Percentiles rank a stretch among this genome's conserved stretches.
These are phyloP conservation scores for Mucor mucedo DNA, from an alignment of 371 early-diverging fungal genomes.

Conservation along the genomic window DNA sequence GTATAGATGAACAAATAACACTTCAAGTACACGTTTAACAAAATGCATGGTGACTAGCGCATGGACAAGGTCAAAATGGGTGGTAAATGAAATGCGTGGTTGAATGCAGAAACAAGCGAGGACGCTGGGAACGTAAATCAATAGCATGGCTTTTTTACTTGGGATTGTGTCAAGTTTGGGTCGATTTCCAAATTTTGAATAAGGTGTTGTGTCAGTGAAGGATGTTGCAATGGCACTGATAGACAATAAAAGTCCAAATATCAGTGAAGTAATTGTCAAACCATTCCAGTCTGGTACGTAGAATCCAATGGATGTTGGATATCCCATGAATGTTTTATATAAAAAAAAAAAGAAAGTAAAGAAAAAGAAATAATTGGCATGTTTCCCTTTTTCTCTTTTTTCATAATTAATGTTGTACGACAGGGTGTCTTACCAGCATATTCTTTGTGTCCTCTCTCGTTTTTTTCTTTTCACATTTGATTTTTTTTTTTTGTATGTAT, in stretches of 20 bases:
- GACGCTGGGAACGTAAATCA: constrained; percentile 29
- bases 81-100: background rate
- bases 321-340: constrained; percentile 1
- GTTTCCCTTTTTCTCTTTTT: too few species aligned
- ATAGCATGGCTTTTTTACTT: constrained; percentile 27
- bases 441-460: too few species aligned
- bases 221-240: constrained; percentile 16
- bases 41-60: constrained; percentile 25
- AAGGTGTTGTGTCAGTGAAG: constrained; percentile 19
- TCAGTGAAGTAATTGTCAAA: constrained; percentile 8
- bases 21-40: constrained; percentile 30
- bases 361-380: too few species aligned
- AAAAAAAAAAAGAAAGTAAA: too few species aligned
- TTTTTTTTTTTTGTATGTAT: too few species aligned
- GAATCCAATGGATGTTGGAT: background rate
- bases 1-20: constrained; percentile 25
- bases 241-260: constrained; percentile 15
- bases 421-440: too few species aligned
- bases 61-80: constrained; percentile 22
- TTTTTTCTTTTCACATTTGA: too few species aligned
- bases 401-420: too few species aligned
- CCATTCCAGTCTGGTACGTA: constrained; percentile 28
- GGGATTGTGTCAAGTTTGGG: constrained; percentile 20
- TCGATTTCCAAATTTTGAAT: constrained; percentile 35
- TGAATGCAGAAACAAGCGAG: constrained; percentile 15